phyloP scores from a whole-genome alignment of 2,329 filamentous ascomycete genomes.

The Trichophyton simii region DNA sequence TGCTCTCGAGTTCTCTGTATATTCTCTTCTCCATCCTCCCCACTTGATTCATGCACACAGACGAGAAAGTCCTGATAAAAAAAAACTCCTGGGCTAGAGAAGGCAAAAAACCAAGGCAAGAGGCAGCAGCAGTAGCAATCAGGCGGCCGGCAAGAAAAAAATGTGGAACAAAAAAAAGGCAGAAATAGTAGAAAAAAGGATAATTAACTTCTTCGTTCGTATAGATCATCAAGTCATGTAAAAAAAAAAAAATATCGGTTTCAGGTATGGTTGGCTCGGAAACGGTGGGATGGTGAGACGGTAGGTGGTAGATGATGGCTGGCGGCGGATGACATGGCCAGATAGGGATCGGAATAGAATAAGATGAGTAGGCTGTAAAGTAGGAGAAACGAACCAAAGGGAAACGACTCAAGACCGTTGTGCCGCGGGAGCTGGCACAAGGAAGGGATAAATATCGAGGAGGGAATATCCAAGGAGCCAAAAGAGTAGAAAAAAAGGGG shows the following conservation, averaged over 20 bases:
- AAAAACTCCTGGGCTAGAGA: slow-evolving; percentile 1
- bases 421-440: neutral
- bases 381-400: neutral
- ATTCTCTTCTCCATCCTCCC: neutral
- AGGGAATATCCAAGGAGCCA: neutral
- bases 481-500: neutral
- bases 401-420: neutral
- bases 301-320: neutral
- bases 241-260: neutral
- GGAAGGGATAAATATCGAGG: neutral
- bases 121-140: neutral
- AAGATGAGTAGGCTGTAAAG: neutral
- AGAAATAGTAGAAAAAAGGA: neutral
- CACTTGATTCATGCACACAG: slow-evolving; percentile 1
- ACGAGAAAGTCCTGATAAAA: neutral
- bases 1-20: neutral
- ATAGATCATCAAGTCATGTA: slow-evolving; percentile 6
- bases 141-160: neutral
- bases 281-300: neutral
- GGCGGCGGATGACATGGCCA: neutral
- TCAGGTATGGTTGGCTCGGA: neutral
- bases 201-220: slow-evolving; percentile 7
- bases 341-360: neutral
- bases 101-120: neutral
- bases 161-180: neutral